Evolutionary conservation across 2,329 filamentous ascomycete species (phyloP), one percentile per base, ranked within the genome.

Genomic region (Elsinoe australis): DNA sequence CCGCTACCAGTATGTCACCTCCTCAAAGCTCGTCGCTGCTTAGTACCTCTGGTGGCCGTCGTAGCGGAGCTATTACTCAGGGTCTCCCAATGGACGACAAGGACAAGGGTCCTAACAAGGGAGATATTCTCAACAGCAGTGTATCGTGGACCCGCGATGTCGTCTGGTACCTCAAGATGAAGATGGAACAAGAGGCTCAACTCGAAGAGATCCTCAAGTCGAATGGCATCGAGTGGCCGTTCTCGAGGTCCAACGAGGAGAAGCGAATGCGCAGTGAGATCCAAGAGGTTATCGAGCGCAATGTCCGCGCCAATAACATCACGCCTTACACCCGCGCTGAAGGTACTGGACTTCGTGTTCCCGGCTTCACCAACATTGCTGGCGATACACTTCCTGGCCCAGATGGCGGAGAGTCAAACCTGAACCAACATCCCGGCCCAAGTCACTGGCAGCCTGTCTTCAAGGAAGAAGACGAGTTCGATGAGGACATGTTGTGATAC

Each of bases 31-130:
- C 89, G 0, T 95, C 89, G 1, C 79, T 92, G 34, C 77, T 95
- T 49, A 89, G 88, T 45, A 88, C 87, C 12, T 86, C 86, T 18
- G 85, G 82, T 54, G 88, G 87, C 32, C 79, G 88, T 54, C 81
- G 89, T 53, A 88, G 88, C 22, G 80, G 82, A 29, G 94, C 85
- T 62, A 95, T 95, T 59, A 95, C 88, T 4, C 90, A 90, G 55
- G 88, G 89, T 10, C 76, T 96, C 22, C 90, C 92, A 0, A 78
- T 94, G 28, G 92, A 98, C 59, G 92, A 96, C 57, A 96, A 96
- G 65, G 92, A 98, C 69, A 96, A 96, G 64, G 92, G 92, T 0
- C 92, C 92, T 4, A 96, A 96, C 73, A 98, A 98, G 70, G 92
- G 92, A 41, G 92, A 98, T 59, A 96, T 98, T 51, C 82, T 98